Evolutionary conservation across 169 alveolate genomes (phyloP).

Genomic region (Eimeria acervulina): DNA sequence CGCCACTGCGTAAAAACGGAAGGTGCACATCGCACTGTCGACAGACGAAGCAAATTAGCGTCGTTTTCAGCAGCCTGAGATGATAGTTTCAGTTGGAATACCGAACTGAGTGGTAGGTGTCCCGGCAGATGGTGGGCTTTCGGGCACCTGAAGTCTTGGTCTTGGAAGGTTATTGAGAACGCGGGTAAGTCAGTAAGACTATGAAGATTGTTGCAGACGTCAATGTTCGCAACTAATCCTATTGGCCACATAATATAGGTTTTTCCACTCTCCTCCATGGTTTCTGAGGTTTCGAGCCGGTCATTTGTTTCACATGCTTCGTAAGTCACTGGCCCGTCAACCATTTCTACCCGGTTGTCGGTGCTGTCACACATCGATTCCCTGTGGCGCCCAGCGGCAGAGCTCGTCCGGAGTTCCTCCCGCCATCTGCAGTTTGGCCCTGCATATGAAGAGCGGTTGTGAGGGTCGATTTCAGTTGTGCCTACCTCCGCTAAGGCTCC

Average conservation of each 20-base stretch:
- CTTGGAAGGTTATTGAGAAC: conserved; percentile 11
- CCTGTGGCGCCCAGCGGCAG: conserved; percentile 23
- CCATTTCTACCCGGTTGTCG: not conserved
- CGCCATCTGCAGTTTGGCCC: not conserved
- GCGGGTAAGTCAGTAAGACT: conserved; percentile 29
- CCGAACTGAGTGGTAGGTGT: not conserved
- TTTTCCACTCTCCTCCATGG: not conserved
- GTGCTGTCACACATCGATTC: not conserved
- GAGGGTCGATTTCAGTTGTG: not conserved
- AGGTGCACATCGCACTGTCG: conserved; percentile 3
- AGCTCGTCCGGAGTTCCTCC: not conserved
- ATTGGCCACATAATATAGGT: conserved; percentile 36
- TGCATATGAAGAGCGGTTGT: not conserved
- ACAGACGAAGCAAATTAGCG: not conserved
- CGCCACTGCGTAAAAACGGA: conserved; percentile 55
- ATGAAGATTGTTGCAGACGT: conserved; percentile 30
- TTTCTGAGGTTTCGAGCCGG: not conserved
- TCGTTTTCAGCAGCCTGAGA: not conserved
- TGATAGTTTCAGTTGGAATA: not conserved
- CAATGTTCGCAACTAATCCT: not conserved
- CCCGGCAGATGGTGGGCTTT: not conserved
- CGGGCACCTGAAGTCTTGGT: conserved; percentile 55
- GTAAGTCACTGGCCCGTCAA: not conserved
- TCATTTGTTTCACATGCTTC: not conserved
- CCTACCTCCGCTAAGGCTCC: not conserved